Percentiles rank a stretch among this genome's conserved stretches.
Evolutionary conservation across 441 rosid genomes (phyloP).

Genomic region (Adansonia grandidieri): DNA sequence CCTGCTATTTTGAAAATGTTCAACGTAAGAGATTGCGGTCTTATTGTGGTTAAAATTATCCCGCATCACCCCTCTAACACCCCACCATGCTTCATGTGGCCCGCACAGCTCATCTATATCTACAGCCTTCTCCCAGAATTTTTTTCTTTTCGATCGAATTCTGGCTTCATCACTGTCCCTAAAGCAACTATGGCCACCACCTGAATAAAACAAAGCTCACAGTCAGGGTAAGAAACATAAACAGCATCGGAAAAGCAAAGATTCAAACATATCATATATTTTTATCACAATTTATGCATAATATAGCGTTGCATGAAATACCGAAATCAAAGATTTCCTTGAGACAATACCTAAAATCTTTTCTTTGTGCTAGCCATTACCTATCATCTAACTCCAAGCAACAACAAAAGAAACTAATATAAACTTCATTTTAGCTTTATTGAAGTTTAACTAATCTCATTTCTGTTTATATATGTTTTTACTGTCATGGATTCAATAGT

Average conservation of each 20-base stretch:
- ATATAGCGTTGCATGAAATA: neutral
- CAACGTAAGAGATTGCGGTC: constrained; percentile 56
- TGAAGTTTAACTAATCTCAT: neutral
- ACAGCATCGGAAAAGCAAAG: neutral
- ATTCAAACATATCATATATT: neutral
- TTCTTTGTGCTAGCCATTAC: neutral
- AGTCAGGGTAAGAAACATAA: neutral
- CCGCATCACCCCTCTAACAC: constrained; percentile 83
- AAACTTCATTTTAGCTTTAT: neutral
- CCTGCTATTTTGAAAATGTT: constrained; percentile 82
- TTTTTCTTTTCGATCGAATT: constrained; percentile 74
- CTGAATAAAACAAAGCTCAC: constrained; percentile 41
- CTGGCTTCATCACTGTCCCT: constrained; percentile 89
- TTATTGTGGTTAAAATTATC: constrained; percentile 87
- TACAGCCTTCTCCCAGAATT: constrained; percentile 96
- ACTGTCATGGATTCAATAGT: neutral
- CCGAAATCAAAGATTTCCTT: neutral
- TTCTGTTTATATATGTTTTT: neutral
- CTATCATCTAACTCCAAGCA: neutral
- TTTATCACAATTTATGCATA: neutral
- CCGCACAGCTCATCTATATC: constrained; percentile 81
- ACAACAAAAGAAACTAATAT: neutral
- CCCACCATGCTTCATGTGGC: constrained; percentile 92
- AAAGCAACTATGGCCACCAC: constrained; percentile 98
- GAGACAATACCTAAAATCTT: neutral